Evolutionary conservation across 1,284 basidiomycete genomes (phyloP).

Genomic region (Cryptococcus sp.): DNA sequence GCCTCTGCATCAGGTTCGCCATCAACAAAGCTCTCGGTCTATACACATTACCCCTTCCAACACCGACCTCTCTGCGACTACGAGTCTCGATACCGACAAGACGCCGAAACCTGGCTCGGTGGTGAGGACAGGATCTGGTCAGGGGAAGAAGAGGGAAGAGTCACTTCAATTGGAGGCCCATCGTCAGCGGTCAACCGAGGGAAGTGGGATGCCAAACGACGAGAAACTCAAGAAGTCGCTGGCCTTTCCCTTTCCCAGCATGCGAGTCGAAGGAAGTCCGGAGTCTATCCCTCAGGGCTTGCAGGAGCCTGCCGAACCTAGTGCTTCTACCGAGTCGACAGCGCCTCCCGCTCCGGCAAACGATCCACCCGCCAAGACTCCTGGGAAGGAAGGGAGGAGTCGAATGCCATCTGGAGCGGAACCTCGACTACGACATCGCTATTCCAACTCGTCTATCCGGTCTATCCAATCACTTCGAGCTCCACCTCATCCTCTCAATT

Average conservation of each 20-base stretch:
- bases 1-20: conserved; percentile 16
- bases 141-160: not conserved
- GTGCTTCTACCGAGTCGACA: not conserved
- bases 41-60: conserved; percentile 1
- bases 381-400: not conserved
- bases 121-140: not conserved
- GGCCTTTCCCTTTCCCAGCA: conserved; percentile 25
- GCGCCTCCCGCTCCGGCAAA: too few species aligned
- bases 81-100: conserved; percentile 2
- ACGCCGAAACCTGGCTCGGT: conserved; percentile 5
- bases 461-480: conserved; percentile 39
- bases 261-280: conserved; percentile 1
- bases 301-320: not conserved
- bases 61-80: not conserved
- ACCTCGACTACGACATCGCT: conserved; percentile 23
- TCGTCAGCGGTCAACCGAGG: conserved; percentile 15
- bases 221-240: conserved; percentile 7
- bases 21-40: conserved; percentile 11
- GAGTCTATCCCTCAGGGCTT: not conserved
- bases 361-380: not conserved
- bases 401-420: conserved; percentile 7
- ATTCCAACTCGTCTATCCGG: conserved; percentile 35
- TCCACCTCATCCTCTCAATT: conserved; percentile 44
- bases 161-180: not conserved
- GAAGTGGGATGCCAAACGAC: conserved; percentile 15